Evolutionary conservation across 2,329 filamentous ascomycete genomes (phyloP).

Genomic region (Cladosporium sp.): DNA sequence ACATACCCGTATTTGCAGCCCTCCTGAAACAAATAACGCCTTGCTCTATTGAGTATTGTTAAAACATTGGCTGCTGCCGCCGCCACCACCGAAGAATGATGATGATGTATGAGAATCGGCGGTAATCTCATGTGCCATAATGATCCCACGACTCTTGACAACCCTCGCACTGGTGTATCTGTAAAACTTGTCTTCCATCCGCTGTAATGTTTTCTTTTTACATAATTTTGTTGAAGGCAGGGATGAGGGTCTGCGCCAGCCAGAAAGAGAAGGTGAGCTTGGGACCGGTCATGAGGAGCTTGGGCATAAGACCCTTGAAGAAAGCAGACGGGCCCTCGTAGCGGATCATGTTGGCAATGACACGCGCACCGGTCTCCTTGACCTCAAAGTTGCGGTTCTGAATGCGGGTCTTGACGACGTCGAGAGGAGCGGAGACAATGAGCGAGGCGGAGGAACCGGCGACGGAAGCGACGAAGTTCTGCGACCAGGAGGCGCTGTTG

Average conservation of each 20-base stretch:
- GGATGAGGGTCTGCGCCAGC: constrained; percentile 97
- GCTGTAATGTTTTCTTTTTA: constrained; percentile 32
- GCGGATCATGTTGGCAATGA: constrained; percentile 87
- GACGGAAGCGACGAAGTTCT: constrained; percentile 97
- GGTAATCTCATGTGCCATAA: too few species aligned
- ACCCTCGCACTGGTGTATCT: too few species aligned
- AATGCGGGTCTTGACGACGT: constrained; percentile 97
- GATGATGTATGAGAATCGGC: not conserved
- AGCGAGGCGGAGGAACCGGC: constrained; percentile 93
- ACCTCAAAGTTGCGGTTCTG: constrained; percentile 99
- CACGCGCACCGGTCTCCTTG: constrained; percentile 89
- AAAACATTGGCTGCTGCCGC: not conserved
- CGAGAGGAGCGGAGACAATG: constrained; percentile 89
- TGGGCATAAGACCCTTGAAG: constrained; percentile 97
- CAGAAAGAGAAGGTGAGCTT: constrained; percentile 99
- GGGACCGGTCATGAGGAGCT: constrained; percentile 98
- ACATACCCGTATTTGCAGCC: not conserved
- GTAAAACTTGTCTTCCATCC: too few species aligned
- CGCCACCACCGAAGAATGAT: not conserved
- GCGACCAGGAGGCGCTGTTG: constrained; percentile 88
- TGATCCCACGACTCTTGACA: too few species aligned
- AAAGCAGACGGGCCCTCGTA: constrained; percentile 82
- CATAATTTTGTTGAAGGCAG: constrained; percentile 73
- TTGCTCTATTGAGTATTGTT: not conserved
- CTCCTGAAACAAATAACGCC: not conserved